These are phyloP conservation scores for Yarrowia porcina DNA, from an alignment of 805 yeast species.

Conservation along the genomic window DNA sequence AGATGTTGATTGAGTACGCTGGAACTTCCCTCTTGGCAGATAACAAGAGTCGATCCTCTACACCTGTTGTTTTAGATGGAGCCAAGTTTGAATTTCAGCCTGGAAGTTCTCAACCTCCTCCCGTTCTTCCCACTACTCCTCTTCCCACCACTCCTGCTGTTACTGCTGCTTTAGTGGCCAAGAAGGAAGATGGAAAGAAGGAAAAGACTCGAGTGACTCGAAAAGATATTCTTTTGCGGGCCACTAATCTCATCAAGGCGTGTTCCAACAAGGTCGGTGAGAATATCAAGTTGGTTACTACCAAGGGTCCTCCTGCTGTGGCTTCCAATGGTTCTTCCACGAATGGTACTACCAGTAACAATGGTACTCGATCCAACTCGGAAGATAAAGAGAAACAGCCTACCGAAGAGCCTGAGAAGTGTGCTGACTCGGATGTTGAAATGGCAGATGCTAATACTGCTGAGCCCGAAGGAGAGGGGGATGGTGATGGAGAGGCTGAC, in stretches of 20 bases:
- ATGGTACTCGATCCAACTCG: background rate
- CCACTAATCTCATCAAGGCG: slow-evolving; percentile 18
- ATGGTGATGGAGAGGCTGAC: background rate
- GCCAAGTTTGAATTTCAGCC: slow-evolving; percentile 12
- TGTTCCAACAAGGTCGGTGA: slow-evolving; percentile 7
- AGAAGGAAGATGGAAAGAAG: slow-evolving; percentile 13
- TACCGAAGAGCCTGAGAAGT: background rate
- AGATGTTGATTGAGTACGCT: slow-evolving; percentile 39
- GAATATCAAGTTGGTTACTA: slow-evolving; percentile 14
- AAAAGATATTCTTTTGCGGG: slow-evolving; percentile 16
- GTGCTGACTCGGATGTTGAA: background rate
- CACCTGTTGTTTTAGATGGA: background rate
- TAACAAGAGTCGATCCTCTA: slow-evolving; percentile 12
- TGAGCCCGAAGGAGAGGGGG: background rate
- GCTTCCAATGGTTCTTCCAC: background rate
- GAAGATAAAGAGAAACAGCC: slow-evolving; percentile 8
- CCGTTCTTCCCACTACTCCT: background rate
- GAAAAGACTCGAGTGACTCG: slow-evolving; percentile 24
- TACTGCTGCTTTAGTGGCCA: too few species aligned
- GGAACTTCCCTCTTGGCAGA: background rate
- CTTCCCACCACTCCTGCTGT: background rate
- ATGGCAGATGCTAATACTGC: background rate
- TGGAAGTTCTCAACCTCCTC: background rate
- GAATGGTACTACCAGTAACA: background rate
- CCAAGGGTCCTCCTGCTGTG: slow-evolving; percentile 9